Base-by-base conservation (phyloP, 352 stramenopile genomes). In the Plasmopara viticola region DNA sequence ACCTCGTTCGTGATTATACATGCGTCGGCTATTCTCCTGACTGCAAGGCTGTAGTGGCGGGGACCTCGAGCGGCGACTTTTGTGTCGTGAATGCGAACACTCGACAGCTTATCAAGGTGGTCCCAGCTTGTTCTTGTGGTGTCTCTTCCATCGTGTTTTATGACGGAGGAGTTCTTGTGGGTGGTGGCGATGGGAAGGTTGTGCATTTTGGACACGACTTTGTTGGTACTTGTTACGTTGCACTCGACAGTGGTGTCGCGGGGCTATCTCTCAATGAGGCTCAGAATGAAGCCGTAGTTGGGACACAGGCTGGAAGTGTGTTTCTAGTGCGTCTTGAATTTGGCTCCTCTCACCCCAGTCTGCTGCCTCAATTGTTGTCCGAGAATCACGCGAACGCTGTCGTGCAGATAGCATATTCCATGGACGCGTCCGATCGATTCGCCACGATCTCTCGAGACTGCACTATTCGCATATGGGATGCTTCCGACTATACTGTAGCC, bases 401-500 rank as follows among this genome's bases (percentile, higher is more conserved):
- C 4, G 60, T 88, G 7, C 71, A 86, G 31, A 67, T 97, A 35
- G 74, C 80, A 10, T 98, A 95, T 54, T 73, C 79, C 0, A 42
- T 78, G 0, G 68, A 74, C 0, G 83, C 86, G 28, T 95, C 80
- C 17, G 90, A 97, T 37, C 72, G 72, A 15, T 97, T 98, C 52
- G 90, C 87, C 6, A 97, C 90, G 2, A 74, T 85, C 39, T 93
- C 87, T 3, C 53, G 60, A 13, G 91, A 97, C 68, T 88, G 78
- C 57, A 90, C 81, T 6, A 73, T 98, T 52, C 79, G 90, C 30
- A 67, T 97, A 8, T 97, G 89, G 89, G 85, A 96, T 52, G 84
- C 80, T 2, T 85, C 74, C 0, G 87, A 97, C 66, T 97, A 97
- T 68, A 60, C 62, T 0, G 75, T 86, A 5, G 53, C 72, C 28